Conservation (phyloP, 495 filamentous ascomycete species). For the Trichoderma reesei region DNA sequence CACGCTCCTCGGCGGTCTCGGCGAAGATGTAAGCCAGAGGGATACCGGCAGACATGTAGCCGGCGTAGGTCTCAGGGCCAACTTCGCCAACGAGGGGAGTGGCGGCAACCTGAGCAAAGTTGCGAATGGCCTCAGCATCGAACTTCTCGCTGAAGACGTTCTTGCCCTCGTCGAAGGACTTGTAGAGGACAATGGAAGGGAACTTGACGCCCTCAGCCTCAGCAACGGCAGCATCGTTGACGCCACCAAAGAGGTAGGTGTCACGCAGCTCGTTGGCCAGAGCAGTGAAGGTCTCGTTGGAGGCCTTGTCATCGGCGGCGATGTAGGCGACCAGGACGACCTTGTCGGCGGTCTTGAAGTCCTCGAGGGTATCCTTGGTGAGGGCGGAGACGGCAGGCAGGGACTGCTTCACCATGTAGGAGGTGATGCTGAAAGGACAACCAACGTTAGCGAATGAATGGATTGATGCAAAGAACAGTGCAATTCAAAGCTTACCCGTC, state of each 20-base stretch:
- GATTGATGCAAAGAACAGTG: too few relatives aligned
- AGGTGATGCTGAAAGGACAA: constrained; percentile 59
- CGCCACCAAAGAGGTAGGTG: constrained; percentile 83
- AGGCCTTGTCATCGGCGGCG: constrained; percentile 70
- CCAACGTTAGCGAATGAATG: constrained; percentile 20
- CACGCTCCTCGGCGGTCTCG: constrained; percentile 83
- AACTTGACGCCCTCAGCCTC: constrained; percentile 80
- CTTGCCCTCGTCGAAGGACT: constrained; percentile 97
- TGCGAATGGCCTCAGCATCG: constrained; percentile 60
- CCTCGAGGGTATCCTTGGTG: constrained; percentile 69
- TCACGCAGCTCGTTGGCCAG: constrained; percentile 82
- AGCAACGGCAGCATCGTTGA: constrained; percentile 71
- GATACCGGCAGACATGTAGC: constrained; percentile 91
- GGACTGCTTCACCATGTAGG: constrained; percentile 98
- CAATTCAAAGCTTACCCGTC: constrained; percentile 53
- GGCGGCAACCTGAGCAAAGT: constrained; percentile 75
- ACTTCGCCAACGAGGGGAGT: constrained; percentile 93
- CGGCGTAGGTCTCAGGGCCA: constrained; percentile 92
- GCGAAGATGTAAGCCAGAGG: constrained; percentile 98
- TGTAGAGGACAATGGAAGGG: constrained; percentile 90
- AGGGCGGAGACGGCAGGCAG: constrained; percentile 84
- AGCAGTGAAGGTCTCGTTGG: constrained; percentile 67
- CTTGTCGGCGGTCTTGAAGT: constrained; percentile 97
- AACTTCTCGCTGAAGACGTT: constrained; percentile 53
- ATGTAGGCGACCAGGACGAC: constrained; percentile 89